A percentile compares a stretch with the other conserved stretches of the same genome.
These are phyloP conservation scores for Gomphus bonarii DNA, from an alignment of 1,284 basidiomycete genomes.

Conservation along the genomic window DNA sequence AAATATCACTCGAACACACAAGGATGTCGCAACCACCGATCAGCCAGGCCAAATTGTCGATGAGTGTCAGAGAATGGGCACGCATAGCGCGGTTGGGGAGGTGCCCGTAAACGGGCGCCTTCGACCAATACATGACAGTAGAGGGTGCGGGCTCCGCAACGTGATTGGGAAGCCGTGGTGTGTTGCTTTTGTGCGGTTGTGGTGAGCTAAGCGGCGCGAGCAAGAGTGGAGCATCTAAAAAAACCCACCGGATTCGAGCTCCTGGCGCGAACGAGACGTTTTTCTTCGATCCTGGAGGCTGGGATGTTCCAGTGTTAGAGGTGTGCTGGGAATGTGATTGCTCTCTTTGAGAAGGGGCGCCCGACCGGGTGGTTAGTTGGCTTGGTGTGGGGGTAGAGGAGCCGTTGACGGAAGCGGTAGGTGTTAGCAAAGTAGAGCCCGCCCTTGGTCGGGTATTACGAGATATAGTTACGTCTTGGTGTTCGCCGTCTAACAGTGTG, in stretches of 20 bases:
- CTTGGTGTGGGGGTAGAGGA: neutral
- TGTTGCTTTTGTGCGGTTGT: neutral
- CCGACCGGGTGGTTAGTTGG: neutral
- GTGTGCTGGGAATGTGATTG: neutral
- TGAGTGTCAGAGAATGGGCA: conserved; percentile 77
- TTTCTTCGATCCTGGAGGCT: neutral
- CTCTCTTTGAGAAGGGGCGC: neutral
- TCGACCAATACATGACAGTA: conserved; percentile 79
- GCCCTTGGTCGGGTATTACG: neutral
- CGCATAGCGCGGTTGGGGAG: conserved; percentile 69
- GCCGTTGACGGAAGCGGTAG: neutral
- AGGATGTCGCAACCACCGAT: conserved; percentile 85
- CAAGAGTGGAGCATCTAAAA: neutral
- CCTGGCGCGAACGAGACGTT: neutral
- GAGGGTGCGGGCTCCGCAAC: conserved; percentile 38
- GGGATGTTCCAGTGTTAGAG: neutral
- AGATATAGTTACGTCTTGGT: neutral
- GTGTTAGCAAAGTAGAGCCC: neutral
- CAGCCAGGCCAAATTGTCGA: conserved; percentile 77
- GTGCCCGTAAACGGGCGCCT: conserved; percentile 69
- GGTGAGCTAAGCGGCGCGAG: neutral
- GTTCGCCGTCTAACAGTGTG: neutral
- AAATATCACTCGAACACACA: conserved; percentile 68
- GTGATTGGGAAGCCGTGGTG: conserved; percentile 4
- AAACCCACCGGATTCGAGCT: neutral